Conservation (phyloP, 495 filamentous ascomycete genomes). For the Aspergillus conjunctus region DNA sequence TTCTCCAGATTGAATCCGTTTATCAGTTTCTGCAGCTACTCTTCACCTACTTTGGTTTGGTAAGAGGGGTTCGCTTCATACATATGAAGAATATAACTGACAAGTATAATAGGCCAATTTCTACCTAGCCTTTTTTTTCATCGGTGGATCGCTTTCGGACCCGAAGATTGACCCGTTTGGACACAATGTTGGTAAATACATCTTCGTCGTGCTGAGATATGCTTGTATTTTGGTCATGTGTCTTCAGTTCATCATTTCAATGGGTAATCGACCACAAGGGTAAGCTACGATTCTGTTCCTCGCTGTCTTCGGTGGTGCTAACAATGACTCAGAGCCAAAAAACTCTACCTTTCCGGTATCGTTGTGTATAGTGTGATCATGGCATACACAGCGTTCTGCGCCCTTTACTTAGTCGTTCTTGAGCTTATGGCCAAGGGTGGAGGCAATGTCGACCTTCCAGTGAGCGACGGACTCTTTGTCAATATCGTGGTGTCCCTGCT, state of each 20-base stretch:
- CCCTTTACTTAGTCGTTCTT: slow-evolving; percentile 80
- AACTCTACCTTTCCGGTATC: slow-evolving; percentile 86
- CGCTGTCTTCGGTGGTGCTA: not conserved
- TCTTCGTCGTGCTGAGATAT: slow-evolving; percentile 87
- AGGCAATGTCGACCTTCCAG: slow-evolving; percentile 44
- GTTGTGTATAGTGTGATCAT: slow-evolving; percentile 90
- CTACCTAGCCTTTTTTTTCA: slow-evolving; percentile 98
- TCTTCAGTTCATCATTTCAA: slow-evolving; percentile 96
- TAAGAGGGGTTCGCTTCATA: slow-evolving; percentile 29
- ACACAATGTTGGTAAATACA: slow-evolving; percentile 75
- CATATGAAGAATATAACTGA: not conserved
- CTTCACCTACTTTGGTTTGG: slow-evolving; percentile 96
- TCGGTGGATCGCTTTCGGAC: slow-evolving; percentile 90
- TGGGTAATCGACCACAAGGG: slow-evolving; percentile 97
- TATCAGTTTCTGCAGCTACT: slow-evolving; percentile 90
- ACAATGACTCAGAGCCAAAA: slow-evolving; percentile 62
- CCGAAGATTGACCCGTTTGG: slow-evolving; percentile 84
- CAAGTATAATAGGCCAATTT: slow-evolving; percentile 73
- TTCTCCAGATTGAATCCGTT: slow-evolving; percentile 93
- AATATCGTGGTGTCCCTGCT: slow-evolving; percentile 90
- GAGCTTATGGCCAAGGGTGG: slow-evolving; percentile 63
- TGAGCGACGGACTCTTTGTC: slow-evolving; percentile 88
- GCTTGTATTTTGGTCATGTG: slow-evolving; percentile 83
- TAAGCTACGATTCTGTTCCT: slow-evolving; percentile 31
- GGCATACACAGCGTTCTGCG: slow-evolving; percentile 89